Percentiles rank a stretch among this genome's conserved stretches.
phyloP scores from a whole-genome alignment of 2,329 filamentous ascomycete species.

The Nemania serpens region DNA sequence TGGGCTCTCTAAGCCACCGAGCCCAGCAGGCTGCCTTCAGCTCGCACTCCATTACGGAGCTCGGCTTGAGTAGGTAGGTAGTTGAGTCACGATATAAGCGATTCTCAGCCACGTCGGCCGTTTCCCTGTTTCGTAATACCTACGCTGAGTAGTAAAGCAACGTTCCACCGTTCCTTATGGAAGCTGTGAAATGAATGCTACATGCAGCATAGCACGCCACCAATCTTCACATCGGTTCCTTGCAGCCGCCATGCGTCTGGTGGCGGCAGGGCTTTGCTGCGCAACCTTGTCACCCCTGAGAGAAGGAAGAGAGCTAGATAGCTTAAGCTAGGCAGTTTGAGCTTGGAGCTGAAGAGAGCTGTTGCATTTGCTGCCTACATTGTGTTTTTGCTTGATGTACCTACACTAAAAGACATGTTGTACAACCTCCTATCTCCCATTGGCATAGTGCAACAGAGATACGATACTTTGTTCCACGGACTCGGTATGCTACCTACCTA shows the following conservation, averaged over 20 bases:
- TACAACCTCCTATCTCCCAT: no score
- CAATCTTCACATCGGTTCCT: background rate
- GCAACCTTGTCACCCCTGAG: background rate
- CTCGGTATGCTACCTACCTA: no score
- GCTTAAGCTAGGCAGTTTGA: no score
- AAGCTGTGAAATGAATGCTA: no score
- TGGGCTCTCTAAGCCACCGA: background rate
- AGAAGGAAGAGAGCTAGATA: background rate
- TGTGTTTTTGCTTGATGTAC: no score
- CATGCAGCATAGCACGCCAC: background rate
- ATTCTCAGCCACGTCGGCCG: background rate
- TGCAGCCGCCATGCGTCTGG: background rate
- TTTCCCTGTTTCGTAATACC: background rate
- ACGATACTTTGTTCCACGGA: no score
- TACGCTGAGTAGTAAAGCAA: background rate
- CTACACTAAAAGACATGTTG: no score
- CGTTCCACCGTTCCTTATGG: background rate
- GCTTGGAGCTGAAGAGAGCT: background rate
- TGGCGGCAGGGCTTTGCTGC: background rate
- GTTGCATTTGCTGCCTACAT: background rate
- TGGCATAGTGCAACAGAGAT: no score
- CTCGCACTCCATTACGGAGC: background rate
- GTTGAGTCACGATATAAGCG: background rate
- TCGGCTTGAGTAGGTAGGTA: no score
- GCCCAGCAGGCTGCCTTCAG: background rate